These are phyloP conservation scores for Backusella liffmaniae DNA, from an alignment of 192 early-diverging fungal genomes.

Conservation along the genomic window DNA sequence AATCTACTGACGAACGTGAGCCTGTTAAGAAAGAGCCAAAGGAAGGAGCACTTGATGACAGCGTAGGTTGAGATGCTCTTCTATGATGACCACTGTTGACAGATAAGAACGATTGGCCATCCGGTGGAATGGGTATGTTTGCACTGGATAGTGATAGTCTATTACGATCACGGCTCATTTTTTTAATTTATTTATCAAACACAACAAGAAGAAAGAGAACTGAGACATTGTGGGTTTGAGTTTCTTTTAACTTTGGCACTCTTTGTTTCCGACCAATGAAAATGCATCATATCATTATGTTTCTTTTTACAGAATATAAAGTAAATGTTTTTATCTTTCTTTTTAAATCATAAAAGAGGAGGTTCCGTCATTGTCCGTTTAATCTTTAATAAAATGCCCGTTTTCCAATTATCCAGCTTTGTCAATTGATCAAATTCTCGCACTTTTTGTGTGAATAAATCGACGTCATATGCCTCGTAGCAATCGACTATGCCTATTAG, in stretches of 20 bases:
- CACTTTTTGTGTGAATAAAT: conserved; percentile 81
- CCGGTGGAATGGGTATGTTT: not conserved
- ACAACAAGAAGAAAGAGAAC: not conserved
- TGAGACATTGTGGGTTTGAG: not conserved
- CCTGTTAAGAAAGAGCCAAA: not conserved
- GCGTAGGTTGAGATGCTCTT: not conserved
- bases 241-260: not conserved
- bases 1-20: not conserved
- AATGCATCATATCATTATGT: not conserved
- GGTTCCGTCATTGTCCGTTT: conserved; percentile 49
- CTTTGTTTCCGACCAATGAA: not conserved
- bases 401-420: conserved; percentile 96
- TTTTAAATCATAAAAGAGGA: too few species aligned
- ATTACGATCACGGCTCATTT: not conserved
- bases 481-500: conserved; percentile 67
- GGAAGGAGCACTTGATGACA: conserved; percentile 26
- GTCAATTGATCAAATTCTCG: conserved; percentile 82
- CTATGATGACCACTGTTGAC: not conserved
- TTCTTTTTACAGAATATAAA: not conserved
- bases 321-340: conserved; percentile 24
- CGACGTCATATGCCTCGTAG: conserved; percentile 71
- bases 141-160: not conserved
- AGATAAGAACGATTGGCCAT: not conserved
- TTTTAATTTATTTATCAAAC: not conserved
- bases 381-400: conserved; percentile 79